Base-by-base conservation (phyloP, 768 basidiomycete species). In the Phanerodontia chrysosporium region DNA sequence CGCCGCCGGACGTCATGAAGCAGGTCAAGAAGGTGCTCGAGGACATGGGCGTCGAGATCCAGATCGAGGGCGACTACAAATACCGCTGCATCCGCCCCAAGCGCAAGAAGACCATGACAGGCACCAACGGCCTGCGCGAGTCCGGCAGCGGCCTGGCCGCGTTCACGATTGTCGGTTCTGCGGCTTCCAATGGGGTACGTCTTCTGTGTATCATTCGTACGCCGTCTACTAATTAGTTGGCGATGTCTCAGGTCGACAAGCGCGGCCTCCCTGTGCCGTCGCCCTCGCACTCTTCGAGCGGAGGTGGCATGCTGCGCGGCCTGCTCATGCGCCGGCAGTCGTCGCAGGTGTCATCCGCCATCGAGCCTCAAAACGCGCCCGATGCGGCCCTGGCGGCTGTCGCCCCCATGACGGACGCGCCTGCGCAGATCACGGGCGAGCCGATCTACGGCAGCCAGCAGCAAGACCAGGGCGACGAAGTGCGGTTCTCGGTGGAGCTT, bases 401-500 rank as follows among this genome's bases (percentile, higher is more conserved):
- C 53, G 44, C 60, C 13, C 52, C 68, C 16, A 54, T 58, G 4
- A 61, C 45, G 12, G 59, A 62, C 30, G 61, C 55, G 24, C 58
- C 66, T 3, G 62, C 69, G n/a, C 64, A 71, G 8, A 36, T 76
- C n/a, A 74, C 73, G 52, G 64, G 67, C n/a, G 82, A 87, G 56
- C 75, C 86, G 22, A 69, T 87, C 22, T 98, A 96, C 67, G 95
- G 95, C 14, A 91, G 91, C 58, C 65, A 76, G n/a, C 69, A 79
- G 3, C 83, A 90, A 65, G 97, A 98, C 68, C 83, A 84, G 21
- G 94, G 94, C 29, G 96, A 96, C 66, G 97, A 98, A 84, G 93
- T 99, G 65, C 85, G 92, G 65, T 98, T 98, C 78, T 92, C 86
- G 13, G 89, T 98, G 62, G 97, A 99, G 76, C 74, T 99, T 62